Evolutionary conservation across 352 stramenopile genomes (phyloP).

Genomic region (Lagenidium giganteum): DNA sequence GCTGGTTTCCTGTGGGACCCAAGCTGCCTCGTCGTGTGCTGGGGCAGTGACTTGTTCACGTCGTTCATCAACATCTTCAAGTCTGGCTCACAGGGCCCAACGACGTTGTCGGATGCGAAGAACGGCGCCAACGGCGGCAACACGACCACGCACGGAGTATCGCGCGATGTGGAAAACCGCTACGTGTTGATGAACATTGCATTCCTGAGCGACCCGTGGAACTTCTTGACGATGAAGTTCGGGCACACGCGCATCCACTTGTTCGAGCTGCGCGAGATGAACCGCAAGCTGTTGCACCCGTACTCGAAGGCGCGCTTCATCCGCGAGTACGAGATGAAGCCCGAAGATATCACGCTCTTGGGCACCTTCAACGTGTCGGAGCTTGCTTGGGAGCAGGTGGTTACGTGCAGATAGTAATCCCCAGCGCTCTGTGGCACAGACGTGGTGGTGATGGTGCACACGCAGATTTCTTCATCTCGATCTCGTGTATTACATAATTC

Average conservation of each 20-base stretch:
- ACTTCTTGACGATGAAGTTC: constrained; percentile 41
- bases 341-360: constrained; percentile 33
- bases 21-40: constrained; percentile 46
- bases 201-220: constrained; percentile 52
- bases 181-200: constrained; percentile 56
- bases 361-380: constrained; percentile 43
- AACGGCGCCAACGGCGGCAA: constrained; percentile 4
- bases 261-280: too few species aligned
- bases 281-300: constrained; percentile 40
- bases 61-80: constrained; percentile 23
- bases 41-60: constrained; percentile 37
- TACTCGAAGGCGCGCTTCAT: constrained; percentile 43
- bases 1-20: constrained; percentile 45
- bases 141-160: too few species aligned
- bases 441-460: too few species aligned
- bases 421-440: too few species aligned
- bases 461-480: too few species aligned
- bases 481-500: too few species aligned
- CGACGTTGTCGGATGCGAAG: not conserved
- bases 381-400: constrained; percentile 38
- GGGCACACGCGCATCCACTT: constrained; percentile 42
- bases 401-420: constrained; percentile 44
- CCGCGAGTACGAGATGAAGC: constrained; percentile 38
- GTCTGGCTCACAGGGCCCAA: not conserved
- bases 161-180: constrained; percentile 19